phyloP scores from a whole-genome alignment of 306 rosid species.

The Castanopsis chinensis region DNA sequence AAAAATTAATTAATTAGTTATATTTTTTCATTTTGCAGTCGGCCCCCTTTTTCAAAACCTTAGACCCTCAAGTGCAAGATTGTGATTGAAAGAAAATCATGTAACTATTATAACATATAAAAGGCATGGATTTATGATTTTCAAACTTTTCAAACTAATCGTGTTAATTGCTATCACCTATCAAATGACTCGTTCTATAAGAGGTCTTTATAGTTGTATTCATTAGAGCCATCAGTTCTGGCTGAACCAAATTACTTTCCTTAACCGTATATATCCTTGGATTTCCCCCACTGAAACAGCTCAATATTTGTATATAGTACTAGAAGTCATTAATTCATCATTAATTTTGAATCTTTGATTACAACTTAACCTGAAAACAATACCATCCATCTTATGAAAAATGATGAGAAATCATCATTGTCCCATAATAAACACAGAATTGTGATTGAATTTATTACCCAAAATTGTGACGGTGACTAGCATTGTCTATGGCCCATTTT shows the following conservation, averaged over 20 bases:
- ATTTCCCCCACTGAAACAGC: too few relatives aligned
- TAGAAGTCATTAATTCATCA: too few relatives aligned
- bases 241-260: neutral
- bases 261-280: too few relatives aligned
- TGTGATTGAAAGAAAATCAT: neutral
- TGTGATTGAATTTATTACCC: neutral
- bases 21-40: too few relatives aligned
- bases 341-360: too few relatives aligned
- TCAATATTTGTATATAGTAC: too few relatives aligned
- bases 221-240: neutral
- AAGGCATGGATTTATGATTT: neutral
- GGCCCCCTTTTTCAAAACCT: too few relatives aligned
- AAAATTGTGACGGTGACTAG: neutral
- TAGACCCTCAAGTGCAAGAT: too few relatives aligned
- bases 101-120: neutral
- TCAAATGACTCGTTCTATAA: neutral
- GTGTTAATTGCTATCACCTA: neutral
- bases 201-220: neutral
- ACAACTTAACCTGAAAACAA: neutral
- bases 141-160: neutral
- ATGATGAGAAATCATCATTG: neutral
- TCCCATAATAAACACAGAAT: neutral
- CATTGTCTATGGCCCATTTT: neutral
- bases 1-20: too few relatives aligned
- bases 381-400: neutral